Evolutionary conservation across 148 eudicot genomes (phyloP).

Genomic region (Simmondsia chinensis): DNA sequence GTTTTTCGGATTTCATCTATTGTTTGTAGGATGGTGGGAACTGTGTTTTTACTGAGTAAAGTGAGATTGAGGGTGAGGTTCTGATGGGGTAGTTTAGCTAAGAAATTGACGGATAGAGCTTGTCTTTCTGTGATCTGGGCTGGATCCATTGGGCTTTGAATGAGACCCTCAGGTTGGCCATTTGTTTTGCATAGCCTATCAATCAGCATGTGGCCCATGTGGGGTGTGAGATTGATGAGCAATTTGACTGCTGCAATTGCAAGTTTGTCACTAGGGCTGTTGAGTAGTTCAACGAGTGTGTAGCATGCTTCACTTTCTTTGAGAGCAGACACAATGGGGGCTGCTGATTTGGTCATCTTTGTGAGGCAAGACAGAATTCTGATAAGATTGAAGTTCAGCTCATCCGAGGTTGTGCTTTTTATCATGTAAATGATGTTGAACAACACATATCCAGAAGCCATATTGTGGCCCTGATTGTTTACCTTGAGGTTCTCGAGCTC

Average conservation of each 20-base stretch:
- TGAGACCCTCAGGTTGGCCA: conserved; percentile 58
- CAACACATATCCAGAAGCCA: conserved; percentile 46
- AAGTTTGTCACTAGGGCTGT: conserved; percentile 54
- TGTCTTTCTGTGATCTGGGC: conserved; percentile 46
- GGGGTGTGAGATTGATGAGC: conserved; percentile 44
- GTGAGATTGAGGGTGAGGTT: conserved; percentile 55
- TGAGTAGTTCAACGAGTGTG: conserved; percentile 52
- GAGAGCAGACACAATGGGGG: conserved; percentile 39
- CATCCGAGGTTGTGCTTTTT: conserved; percentile 43
- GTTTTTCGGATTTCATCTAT: conserved; percentile 34
- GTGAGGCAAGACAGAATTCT: conserved; percentile 47
- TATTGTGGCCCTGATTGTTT: conserved; percentile 36
- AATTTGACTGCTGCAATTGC: conserved; percentile 48
- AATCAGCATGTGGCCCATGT: conserved; percentile 56
- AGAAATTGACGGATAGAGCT: conserved; percentile 50
- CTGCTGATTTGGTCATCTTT: conserved; percentile 31
- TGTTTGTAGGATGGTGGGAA: conserved; percentile 36
- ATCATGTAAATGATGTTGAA: conserved; percentile 43
- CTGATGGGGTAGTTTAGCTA: conserved; percentile 74
- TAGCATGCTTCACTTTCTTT: conserved; percentile 71
- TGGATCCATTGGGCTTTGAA: conserved; percentile 31
- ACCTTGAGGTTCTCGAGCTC: conserved; percentile 37
- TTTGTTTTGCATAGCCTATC: conserved; percentile 55
- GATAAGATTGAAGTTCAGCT: conserved; percentile 47
- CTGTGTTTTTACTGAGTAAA: conserved; percentile 32